Evolutionary conservation across 345 rosid genomes (phyloP).

Genomic region (Cardamine chenopodiifolia): DNA sequence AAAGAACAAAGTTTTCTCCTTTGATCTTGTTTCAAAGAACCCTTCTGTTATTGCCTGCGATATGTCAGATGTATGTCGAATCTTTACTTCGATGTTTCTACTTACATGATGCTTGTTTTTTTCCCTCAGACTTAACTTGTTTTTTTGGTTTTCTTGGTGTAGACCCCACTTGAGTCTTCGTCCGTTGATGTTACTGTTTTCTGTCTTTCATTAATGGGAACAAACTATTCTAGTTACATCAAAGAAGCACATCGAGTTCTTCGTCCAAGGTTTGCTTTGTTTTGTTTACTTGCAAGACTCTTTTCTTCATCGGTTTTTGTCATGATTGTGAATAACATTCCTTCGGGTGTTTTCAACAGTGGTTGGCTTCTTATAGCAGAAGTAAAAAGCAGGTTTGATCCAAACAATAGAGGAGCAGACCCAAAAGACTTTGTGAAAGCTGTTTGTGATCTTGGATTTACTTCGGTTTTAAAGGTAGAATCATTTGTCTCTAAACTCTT

Average conservation of each 20-base stretch:
- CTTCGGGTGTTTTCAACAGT: constrained; percentile 44
- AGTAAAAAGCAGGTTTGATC: constrained; percentile 94
- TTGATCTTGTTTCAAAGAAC: constrained; percentile 82
- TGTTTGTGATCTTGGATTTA: constrained; percentile 74
- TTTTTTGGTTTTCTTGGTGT: constrained; percentile 43
- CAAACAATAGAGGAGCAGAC: constrained; percentile 88
- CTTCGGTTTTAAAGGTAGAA: constrained; percentile 54
- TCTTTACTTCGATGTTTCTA: background rate
- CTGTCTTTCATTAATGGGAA: constrained; percentile 96
- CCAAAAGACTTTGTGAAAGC: constrained; percentile 73
- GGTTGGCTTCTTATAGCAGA: constrained; percentile 98
- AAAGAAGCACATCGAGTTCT: constrained; percentile 86
- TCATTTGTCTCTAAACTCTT: background rate
- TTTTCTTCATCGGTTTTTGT: background rate
- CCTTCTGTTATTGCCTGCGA: constrained; percentile 89
- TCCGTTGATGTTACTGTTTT: constrained; percentile 84
- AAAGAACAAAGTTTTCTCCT: constrained; percentile 88
- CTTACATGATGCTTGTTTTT: background rate
- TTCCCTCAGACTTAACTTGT: background rate
- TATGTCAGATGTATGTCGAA: constrained; percentile 71
- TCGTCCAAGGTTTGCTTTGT: constrained; percentile 64
- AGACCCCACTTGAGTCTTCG: constrained; percentile 72
- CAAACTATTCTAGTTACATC: constrained; percentile 74
- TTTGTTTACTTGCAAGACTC: background rate
- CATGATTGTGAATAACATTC: background rate